These are phyloP conservation scores for Candida tropicalis DNA, from an alignment of 1,139 yeast genomes.

Conservation along the genomic window DNA sequence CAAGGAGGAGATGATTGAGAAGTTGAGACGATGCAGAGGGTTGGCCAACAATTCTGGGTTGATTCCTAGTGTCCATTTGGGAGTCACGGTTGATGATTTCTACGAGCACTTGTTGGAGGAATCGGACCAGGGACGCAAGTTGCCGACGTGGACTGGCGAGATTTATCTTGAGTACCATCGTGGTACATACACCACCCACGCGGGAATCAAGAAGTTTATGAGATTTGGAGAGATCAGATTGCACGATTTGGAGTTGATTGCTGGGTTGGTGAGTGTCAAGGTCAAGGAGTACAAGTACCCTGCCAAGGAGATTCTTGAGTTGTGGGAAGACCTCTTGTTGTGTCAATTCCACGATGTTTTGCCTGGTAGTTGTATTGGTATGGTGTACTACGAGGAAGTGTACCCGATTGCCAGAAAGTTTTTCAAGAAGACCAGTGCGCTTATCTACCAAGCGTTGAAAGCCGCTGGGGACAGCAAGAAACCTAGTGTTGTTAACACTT, in stretches of 20 bases:
- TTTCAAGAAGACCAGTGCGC: constrained; percentile 51
- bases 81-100: constrained; percentile 77
- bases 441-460: constrained; percentile 55
- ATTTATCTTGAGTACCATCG: constrained; percentile 91
- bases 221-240: constrained; percentile 75
- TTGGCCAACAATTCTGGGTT: constrained; percentile 79
- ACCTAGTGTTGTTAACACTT: constrained; percentile 48
- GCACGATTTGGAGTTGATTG: constrained; percentile 83
- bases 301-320: constrained; percentile 56
- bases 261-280: constrained; percentile 70
- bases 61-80: constrained; percentile 78
- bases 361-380: constrained; percentile 94
- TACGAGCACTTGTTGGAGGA: constrained; percentile 64
- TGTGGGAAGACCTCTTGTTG: constrained; percentile 88
- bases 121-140: constrained; percentile 63
- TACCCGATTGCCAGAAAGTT: constrained; percentile 70
- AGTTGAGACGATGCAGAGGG: constrained; percentile 88
- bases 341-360: constrained; percentile 97
- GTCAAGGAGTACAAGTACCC: constrained; percentile 68
- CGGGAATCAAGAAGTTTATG: constrained; percentile 78
- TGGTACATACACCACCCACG: constrained; percentile 95
- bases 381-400: constrained; percentile 93
- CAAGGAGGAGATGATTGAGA: constrained; percentile 88
- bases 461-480: constrained; percentile 15
- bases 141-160: constrained; percentile 93